phyloP scores from a whole-genome alignment of 2,329 filamentous ascomycete genomes.

The Coleophoma eucalyptorum region DNA sequence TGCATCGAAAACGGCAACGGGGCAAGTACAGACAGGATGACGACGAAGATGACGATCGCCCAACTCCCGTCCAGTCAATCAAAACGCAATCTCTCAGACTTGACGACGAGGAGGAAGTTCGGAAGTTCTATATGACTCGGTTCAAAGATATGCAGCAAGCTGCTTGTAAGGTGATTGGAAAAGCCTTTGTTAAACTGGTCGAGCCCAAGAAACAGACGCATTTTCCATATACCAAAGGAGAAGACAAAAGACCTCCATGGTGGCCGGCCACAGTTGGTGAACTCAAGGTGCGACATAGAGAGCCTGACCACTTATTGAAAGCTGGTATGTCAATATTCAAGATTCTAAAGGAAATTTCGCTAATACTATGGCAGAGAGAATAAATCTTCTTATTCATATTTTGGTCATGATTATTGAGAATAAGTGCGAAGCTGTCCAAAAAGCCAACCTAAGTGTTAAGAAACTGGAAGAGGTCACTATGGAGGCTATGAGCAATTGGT shows the following conservation, averaged over 20 bases:
- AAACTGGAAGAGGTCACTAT: constrained; percentile 56
- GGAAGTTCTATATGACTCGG: constrained; percentile 55
- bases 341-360: too few species aligned
- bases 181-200: constrained; percentile 72
- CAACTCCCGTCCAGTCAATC: constrained; percentile 12
- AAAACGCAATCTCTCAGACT: constrained; percentile 40
- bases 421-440: constrained; percentile 41
- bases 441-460: constrained; percentile 40
- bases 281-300: constrained; percentile 60
- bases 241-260: constrained; percentile 61
- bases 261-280: constrained; percentile 57
- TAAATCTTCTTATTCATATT: constrained; percentile 56
- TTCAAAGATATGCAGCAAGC: constrained; percentile 68
- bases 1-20: constrained; percentile 12
- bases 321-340: constrained; percentile 42
- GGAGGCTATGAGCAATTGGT: constrained; percentile 55
- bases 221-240: constrained; percentile 66
- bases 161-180: constrained; percentile 68
- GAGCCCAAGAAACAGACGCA: constrained; percentile 76
- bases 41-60: not conserved
- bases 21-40: not conserved
- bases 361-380: constrained; percentile 42
- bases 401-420: constrained; percentile 46
- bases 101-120: constrained; percentile 48
- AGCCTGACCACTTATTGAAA: constrained; percentile 71